These are phyloP conservation scores for Rhytidiadelphus loreus DNA, from an alignment of 225 moss, liverwort and hornwort species.

Conservation along the genomic window DNA sequence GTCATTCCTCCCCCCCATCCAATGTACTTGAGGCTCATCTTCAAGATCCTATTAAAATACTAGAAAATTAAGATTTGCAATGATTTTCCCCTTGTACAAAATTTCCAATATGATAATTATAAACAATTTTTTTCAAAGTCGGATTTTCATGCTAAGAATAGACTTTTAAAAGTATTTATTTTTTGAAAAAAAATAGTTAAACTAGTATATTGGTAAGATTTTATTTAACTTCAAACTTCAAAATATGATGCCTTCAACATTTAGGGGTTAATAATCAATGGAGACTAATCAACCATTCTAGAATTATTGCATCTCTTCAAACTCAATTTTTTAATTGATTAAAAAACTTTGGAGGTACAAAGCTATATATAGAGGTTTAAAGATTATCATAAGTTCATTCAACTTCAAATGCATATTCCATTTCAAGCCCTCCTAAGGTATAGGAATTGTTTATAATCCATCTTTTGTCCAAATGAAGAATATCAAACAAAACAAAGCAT, in stretches of 20 bases:
- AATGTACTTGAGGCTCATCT: neutral
- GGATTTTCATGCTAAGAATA: no score
- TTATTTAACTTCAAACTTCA: neutral
- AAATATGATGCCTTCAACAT: accelerated
- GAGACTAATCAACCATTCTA: accelerated
- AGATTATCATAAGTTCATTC: neutral
- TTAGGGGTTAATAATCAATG: neutral
- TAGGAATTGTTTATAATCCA: neutral
- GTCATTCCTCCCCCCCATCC: no score
- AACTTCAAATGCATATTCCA: neutral
- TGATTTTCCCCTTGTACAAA: neutral
- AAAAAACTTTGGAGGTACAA: neutral
- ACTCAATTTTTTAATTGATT: no score
- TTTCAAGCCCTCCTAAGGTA: neutral
- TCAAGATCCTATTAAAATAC: no score
- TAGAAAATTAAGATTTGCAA: neutral
- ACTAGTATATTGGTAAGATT: neutral
- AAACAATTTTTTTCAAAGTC: neutral
- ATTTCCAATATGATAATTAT: neutral
- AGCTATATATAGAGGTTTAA: neutral
- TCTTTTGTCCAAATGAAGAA: neutral
- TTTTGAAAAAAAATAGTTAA: neutral
- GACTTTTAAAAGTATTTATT: neutral
- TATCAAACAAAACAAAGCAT: neutral
- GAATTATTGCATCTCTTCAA: neutral